Base-by-base conservation (phyloP, 805 yeast genomes). In the Helenozyma baotianmanensis region DNA sequence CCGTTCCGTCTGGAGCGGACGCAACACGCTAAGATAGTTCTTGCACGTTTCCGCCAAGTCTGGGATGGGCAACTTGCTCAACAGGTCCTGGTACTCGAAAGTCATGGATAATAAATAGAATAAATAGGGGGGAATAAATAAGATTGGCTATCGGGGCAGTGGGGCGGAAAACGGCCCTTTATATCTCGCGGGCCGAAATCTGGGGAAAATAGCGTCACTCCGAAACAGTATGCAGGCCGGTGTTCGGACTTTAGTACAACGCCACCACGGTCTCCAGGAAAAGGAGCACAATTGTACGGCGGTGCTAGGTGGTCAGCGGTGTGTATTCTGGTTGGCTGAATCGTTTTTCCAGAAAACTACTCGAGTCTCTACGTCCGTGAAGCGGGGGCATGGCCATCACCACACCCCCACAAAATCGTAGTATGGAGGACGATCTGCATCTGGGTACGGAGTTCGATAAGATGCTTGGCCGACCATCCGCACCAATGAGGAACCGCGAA, bases 21-120 rank as follows among this genome's bases (percentile, higher is more conserved):
- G 74, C 24, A 88, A 65, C 8, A 76, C 81, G 14, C 70, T 70
- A 35, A 88, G 62, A 51, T 86, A 88, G 45, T 71, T 68, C 13
- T 62, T 49, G 48, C 92, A 75, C 1, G 96, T 82, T 32, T 76
- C 79, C 21, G 68, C 59, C 35, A 88, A 66, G 18, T 77, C 74
- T 2, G 96, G 96, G 26, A 88, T 83, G 6, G 97, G 97, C 21
- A 88, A 68, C 54, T 78, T 81, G 36, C 70, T 54, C 24, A 84
- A 63, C 33, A 66, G 55, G 28, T 67, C 70, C 55, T 84, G 95
- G 53, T 62, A 64, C 30, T 75, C 73, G 51, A 70, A 84, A 1
- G 92, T 56, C 21, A 25, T 5, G 8, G 19, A 17, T 17, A 17
- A 17, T 17, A 17, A 17, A 17, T 45, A 21, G 17, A 22, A 17